Percentiles rank a stretch among this genome's conserved stretches.
phyloP scores from a whole-genome alignment of 2,329 filamentous ascomycete genomes.

The Phaeophleospora eucalypticola region DNA sequence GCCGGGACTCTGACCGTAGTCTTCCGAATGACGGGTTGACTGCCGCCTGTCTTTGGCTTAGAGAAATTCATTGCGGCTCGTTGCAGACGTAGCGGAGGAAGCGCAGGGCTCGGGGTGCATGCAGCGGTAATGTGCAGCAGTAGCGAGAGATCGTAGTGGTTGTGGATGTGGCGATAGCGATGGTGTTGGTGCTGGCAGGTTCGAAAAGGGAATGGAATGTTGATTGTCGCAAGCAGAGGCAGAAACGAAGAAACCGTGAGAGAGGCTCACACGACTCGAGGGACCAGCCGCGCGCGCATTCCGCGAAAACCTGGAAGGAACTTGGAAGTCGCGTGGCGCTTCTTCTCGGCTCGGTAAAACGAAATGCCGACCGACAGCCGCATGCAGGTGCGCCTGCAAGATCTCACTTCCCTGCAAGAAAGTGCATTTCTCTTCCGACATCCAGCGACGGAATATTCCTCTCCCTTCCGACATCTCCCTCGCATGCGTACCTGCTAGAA shows the following conservation, averaged over 20 bases:
- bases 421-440: too few species aligned
- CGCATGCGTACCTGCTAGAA: too few species aligned
- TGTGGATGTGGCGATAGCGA: slow-evolving; percentile 16
- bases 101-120: neutral
- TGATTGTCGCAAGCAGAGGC: neutral
- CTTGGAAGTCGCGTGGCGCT: neutral
- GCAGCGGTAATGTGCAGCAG: neutral
- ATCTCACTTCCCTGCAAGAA: too few species aligned
- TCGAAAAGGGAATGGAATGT: slow-evolving; percentile 2
- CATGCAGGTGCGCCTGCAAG: too few species aligned
- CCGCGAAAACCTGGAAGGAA: too few species aligned
- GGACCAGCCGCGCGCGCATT: too few species aligned
- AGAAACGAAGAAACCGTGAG: neutral
- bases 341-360: too few species aligned
- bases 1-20: slow-evolving; percentile 25
- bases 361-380: too few species aligned
- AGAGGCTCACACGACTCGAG: neutral
- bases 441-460: too few species aligned
- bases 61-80: slow-evolving; percentile 23
- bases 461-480: too few species aligned
- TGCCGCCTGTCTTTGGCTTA: slow-evolving; percentile 16
- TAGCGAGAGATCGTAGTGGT: too few species aligned
- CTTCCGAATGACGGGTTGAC: slow-evolving; percentile 25
- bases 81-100: too few species aligned
- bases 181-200: slow-evolving; percentile 3